Base-by-base conservation (phyloP, 495 filamentous ascomycete genomes). In the Xylaria castorea region DNA sequence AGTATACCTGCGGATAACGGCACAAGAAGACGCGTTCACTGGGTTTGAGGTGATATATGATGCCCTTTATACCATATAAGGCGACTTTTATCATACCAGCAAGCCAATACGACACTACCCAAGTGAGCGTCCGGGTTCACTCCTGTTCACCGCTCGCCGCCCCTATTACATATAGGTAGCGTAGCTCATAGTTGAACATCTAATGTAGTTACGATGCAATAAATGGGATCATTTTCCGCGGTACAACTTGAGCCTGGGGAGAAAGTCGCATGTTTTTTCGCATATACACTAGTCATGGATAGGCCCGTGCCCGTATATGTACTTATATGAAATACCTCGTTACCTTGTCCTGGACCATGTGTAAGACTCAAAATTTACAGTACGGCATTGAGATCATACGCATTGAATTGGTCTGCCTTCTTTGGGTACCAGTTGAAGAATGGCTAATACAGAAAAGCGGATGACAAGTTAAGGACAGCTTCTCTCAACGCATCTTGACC, bases 31-130 rank as follows among this genome's bases (percentile, higher is more conserved):
- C 46, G 36, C 36, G 34, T 32, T 57, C 44, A 42, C 9, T 46
- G 34, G 60, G 30, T 71, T 71, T 48, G 50, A 57, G 36, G 48
- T 27, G 16, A 27, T 71, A 65, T 71, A 70, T 38, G 36, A 55
- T 65, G 32, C 30, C 60, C 30, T 57, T 71, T 71, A 71, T 71
- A 71, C 36, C 46, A 44, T 65, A 55, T 50, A 55, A 44, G 32
- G n/a, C 27, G 16, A n/a, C 34, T 30, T 57, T 46, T 57, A 55
- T 57, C 38, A 18, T 48, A 51, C 18, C 22, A 38, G 38, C 60
- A 57, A 55, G n/a, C 46, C 69, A 57, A 22, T 65, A 65, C 48
- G 34, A 71, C 34, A 25, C 30, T 58, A 68, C 22, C 66, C 50
- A 70, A 34, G 68, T 44, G 20, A 51, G 68, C 53, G 53, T 40